Conservation (phyloP, 345 rosid species). For the Pistacia vera region DNA sequence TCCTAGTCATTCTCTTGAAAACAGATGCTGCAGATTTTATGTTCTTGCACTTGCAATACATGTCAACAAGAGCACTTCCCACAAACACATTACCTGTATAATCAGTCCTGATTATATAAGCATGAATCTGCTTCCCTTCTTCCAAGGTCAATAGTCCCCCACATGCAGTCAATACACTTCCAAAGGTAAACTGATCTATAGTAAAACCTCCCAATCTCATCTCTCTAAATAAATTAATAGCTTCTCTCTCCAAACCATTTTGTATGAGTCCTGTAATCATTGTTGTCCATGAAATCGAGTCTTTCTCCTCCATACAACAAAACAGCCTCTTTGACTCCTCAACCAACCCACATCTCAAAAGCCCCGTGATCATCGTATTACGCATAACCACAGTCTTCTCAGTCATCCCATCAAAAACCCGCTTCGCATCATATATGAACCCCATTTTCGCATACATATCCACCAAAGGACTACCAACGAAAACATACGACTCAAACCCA, state of each 20-base stretch:
- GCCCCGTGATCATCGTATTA: constrained; percentile 74
- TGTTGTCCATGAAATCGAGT: constrained; percentile 81
- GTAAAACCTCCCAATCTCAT: constrained; percentile 63
- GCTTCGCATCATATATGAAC: constrained; percentile 56
- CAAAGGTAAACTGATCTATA: constrained; percentile 88
- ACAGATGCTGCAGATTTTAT: constrained; percentile 64
- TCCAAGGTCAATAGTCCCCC: constrained; percentile 55
- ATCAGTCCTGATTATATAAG: constrained; percentile 55
- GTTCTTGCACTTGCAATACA: constrained; percentile 84
- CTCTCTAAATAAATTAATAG: constrained; percentile 57
- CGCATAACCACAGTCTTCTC: constrained; percentile 66
- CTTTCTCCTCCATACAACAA: constrained; percentile 64
- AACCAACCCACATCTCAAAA: constrained; percentile 66
- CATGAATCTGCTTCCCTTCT: constrained; percentile 79
- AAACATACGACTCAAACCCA: constrained; percentile 62
- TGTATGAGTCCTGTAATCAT: constrained; percentile 81
- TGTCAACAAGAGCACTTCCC: constrained; percentile 91
- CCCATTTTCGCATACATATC: constrained; percentile 86
- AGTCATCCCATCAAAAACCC: constrained; percentile 48
- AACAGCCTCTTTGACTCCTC: constrained; percentile 60
- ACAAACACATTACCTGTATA: constrained; percentile 65
- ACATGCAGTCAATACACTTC: constrained; percentile 85
- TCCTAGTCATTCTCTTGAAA: constrained; percentile 58
- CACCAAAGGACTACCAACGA: constrained; percentile 72
- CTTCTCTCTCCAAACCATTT: constrained; percentile 67